phyloP scores from a whole-genome alignment of 139 green algal species.

The Chlamydomonas incerta region DNA sequence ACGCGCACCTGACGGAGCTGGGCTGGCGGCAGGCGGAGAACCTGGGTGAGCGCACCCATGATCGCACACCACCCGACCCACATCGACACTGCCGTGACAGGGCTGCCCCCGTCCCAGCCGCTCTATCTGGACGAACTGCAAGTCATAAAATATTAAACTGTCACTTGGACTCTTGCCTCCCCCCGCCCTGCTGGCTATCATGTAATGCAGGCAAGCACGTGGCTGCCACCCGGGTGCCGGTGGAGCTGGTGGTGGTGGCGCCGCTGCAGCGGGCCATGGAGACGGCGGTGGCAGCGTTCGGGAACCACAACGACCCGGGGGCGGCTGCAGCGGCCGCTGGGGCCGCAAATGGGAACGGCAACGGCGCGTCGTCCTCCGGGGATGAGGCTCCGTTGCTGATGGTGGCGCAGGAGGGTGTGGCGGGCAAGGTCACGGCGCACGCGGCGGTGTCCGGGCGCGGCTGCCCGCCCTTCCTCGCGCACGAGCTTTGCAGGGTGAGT shows the following conservation, averaged over 20 bases:
- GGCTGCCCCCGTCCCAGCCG: no score
- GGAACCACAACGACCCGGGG: neutral
- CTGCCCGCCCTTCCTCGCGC: conserved; percentile 62
- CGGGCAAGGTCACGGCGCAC: conserved; percentile 36
- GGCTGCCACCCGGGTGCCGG: neutral
- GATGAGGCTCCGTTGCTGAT: conserved; percentile 47
- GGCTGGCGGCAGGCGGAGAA: conserved; percentile 63
- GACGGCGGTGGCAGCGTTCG: conserved; percentile 64
- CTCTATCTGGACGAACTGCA: no score
- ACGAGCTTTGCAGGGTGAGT: conserved; percentile 54
- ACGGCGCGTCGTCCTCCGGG: neutral
- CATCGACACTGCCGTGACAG: no score
- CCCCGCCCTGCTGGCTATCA: no score
- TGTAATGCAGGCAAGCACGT: conserved; percentile 27
- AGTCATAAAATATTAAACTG: neutral
- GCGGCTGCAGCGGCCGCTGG: neutral
- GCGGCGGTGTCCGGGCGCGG: conserved; percentile 51
- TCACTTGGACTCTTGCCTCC: no score
- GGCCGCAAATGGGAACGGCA: neutral
- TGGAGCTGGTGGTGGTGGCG: conserved; percentile 61
- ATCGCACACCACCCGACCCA: no score
- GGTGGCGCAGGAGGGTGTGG: conserved; percentile 43
- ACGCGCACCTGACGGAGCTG: conserved; percentile 64
- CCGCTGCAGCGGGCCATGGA: conserved; percentile 64
- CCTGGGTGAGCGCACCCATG: conserved; percentile 16